These are phyloP conservation scores for Uromyces viciae-fabae DNA, from an alignment of 1,284 basidiomycete genomes.

Conservation along the genomic window DNA sequence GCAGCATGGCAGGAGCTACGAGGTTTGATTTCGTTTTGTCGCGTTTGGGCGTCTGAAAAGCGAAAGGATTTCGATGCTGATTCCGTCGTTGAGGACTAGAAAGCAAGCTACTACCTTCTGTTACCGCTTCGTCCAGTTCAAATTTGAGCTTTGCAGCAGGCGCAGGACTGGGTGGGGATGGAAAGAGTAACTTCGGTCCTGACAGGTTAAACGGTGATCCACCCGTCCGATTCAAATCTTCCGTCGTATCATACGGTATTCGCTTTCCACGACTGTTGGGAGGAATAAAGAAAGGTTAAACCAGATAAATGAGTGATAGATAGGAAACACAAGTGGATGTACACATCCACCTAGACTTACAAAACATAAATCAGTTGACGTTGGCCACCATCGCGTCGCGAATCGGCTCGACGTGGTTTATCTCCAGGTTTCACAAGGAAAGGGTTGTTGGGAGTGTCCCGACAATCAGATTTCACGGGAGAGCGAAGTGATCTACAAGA, in stretches of 20 bases:
- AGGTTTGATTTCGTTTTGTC: background rate
- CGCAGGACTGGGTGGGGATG: constrained; percentile 6
- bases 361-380: constrained; percentile 36
- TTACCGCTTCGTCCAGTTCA: background rate
- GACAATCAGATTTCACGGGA: background rate
- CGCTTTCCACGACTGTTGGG: constrained; percentile 27
- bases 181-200: constrained; percentile 17
- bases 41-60: constrained; percentile 18
- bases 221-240: constrained; percentile 12
- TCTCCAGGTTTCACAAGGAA: constrained; percentile 19
- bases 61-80: background rate
- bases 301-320: background rate
- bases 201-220: constrained; percentile 18
- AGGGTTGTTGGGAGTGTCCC: constrained; percentile 23
- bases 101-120: background rate
- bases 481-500: background rate
- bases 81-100: background rate
- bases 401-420: constrained; percentile 14
- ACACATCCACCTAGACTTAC: background rate
- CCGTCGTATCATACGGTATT: constrained; percentile 23
- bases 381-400: background rate
- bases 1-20: background rate
- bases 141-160: background rate
- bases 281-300: background rate
- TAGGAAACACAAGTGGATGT: background rate